Base-by-base conservation (phyloP, 306 rosid species). In the Trifolium pratense region DNA sequence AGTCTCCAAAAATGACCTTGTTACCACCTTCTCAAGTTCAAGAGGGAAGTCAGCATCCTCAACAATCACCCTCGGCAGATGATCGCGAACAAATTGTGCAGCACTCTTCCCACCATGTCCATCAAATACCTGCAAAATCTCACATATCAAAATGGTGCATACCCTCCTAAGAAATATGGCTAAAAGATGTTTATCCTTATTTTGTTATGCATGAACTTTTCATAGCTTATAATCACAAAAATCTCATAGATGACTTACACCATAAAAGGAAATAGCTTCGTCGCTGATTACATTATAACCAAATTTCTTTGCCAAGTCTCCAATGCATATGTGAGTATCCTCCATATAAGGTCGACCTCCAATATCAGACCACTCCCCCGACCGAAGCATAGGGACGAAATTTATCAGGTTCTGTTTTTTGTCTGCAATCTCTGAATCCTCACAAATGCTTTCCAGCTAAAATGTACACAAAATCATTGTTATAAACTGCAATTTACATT, bases 101-200 rank as follows among this genome's bases (percentile, higher is more conserved):
- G 99, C 99, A 25, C 71, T 84, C 66, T 91, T 82, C 63, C 99
- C 99, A 59, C 88, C 99, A 42, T 95, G 99, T n/a, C 97, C 97
- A 64, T 95, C 99, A 71, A 95, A 95, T 60, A 95, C 97, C 99
- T 95, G 78, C 71, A 26, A 39, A 75, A 64, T 46, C 32, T 79
- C 32, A 68, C 25, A 25, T 29, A 29, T 29, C 4, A 29, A 29
- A 29, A 29, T 29, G 6, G 32, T 5, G 6, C 32, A 29, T 29
- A 29, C 32, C 5, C 32, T 25, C 63, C 15, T 63, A 18, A 31
- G 31, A 9, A 71, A 61, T 39, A 63, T 31, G 32, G 18, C 11
- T 6, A 31, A 63, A 53, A 14, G 8, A 66, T 31, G 31, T 12
- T 56, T n/a, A 21, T 56, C 10, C 4, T 26, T 13, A 12, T 25